Conservation (phyloP, 768 basidiomycete genomes). For the Pleurotus ostreatus region DNA sequence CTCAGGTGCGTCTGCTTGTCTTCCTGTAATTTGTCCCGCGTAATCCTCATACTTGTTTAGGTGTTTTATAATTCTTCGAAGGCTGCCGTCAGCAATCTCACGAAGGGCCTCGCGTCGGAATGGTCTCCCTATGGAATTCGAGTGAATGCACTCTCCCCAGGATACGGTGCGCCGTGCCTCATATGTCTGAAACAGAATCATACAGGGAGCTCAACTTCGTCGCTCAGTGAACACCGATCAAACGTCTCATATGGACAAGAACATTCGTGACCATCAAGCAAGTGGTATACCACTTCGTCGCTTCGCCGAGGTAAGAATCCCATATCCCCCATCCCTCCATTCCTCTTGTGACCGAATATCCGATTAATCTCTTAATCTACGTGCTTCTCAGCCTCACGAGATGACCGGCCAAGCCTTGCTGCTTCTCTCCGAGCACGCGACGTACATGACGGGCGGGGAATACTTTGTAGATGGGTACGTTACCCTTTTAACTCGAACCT, state of each 20-base stretch:
- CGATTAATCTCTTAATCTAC: no score
- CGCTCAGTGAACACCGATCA: conserved; percentile 62
- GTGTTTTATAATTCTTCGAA: conserved; percentile 66
- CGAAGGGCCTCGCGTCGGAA: conserved; percentile 58
- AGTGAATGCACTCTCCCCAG: conserved; percentile 60
- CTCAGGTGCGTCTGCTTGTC: conserved; percentile 33
- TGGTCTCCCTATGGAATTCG: conserved; percentile 53
- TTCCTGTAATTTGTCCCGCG: neutral
- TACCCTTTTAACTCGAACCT: no score
- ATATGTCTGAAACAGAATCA: no score
- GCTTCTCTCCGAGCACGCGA: conserved; percentile 45
- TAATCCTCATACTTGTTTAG: conserved; percentile 12
- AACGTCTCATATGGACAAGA: conserved; percentile 47
- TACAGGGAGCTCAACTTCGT: no score
- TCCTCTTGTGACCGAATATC: no score
- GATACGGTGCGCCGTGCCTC: conserved; percentile 55
- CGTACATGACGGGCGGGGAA: conserved; percentile 58
- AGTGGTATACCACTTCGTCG: conserved; percentile 47
- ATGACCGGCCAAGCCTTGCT: conserved; percentile 53
- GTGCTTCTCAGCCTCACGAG: conserved; percentile 54
- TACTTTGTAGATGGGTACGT: conserved; percentile 55
- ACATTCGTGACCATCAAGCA: conserved; percentile 44
- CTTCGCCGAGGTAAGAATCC: conserved; percentile 50
- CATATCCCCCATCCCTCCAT: neutral
- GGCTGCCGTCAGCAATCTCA: conserved; percentile 55